Percentiles rank a stretch among this genome's conserved stretches.
phyloP scores from a whole-genome alignment of 768 basidiomycete species.

The Chiua virens region DNA sequence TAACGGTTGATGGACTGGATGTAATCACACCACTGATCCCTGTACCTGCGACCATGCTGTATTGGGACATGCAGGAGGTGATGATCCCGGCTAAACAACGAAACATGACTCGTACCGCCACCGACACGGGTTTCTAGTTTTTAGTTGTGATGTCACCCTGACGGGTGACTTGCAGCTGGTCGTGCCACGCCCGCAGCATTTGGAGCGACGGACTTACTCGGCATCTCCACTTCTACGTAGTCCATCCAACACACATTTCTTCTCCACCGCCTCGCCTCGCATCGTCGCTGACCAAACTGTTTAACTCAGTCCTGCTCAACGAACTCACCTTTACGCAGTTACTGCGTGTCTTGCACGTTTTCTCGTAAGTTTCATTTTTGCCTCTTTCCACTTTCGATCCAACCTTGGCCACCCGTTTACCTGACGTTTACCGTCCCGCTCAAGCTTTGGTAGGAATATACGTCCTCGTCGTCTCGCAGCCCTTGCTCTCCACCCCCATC shows the following conservation, averaged over 20 bases:
- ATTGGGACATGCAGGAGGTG: not conserved
- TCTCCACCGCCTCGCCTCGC: slow-evolving; percentile 5
- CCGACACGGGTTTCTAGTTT: slow-evolving; percentile 19
- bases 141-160: slow-evolving; percentile 33
- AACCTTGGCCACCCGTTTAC: slow-evolving; percentile 36
- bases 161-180: slow-evolving; percentile 5
- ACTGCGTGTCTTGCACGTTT: slow-evolving; percentile 34
- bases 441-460: slow-evolving; percentile 24
- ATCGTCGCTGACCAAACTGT: slow-evolving; percentile 10
- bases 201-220: slow-evolving; percentile 8
- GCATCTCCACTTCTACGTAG: slow-evolving; percentile 8
- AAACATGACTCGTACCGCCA: slow-evolving; percentile 19
- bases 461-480: slow-evolving; percentile 21
- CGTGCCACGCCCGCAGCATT: slow-evolving; percentile 12
- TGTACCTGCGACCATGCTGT: not conserved
- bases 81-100: slow-evolving; percentile 7
- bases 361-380: slow-evolving; percentile 27
- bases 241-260: slow-evolving; percentile 1
- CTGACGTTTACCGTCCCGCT: slow-evolving; percentile 38
- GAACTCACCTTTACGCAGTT: slow-evolving; percentile 14
- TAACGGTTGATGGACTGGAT: too few relatives aligned
- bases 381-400: slow-evolving; percentile 30
- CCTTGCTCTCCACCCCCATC: slow-evolving; percentile 20
- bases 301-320: slow-evolving; percentile 8
- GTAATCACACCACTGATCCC: too few relatives aligned